phyloP scores from a whole-genome alignment of 352 stramenopile species.

The Globisporangium lucens region DNA sequence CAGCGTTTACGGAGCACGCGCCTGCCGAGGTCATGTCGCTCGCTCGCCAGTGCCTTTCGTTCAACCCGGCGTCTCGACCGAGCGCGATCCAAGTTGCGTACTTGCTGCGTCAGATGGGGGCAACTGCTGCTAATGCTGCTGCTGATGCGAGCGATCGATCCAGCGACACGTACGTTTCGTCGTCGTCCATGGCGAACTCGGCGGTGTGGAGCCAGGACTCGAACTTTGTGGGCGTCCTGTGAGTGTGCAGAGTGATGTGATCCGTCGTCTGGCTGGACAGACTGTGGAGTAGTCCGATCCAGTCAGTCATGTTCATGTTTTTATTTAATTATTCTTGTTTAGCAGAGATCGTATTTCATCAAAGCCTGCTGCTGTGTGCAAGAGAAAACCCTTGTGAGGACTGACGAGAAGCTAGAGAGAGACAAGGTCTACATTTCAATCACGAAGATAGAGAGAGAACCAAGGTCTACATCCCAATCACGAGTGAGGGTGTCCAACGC shows the following conservation, averaged over 20 bases:
- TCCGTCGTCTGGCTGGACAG: not conserved
- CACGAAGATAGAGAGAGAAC: not conserved
- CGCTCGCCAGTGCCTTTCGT: conserved; percentile 33
- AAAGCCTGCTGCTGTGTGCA: not conserved
- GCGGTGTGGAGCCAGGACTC: not conserved
- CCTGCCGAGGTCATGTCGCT: conserved; percentile 29
- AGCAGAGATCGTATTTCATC: not conserved
- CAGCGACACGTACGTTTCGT: conserved; percentile 1
- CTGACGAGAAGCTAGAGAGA: not conserved
- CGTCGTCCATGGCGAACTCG: conserved; percentile 2
- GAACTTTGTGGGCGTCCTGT: conserved; percentile 9
- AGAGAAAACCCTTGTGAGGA: not conserved
- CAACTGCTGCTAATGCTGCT: not conserved
- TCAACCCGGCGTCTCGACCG: conserved; percentile 29
- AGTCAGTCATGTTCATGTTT: not conserved
- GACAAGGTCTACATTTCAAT: too few relatives aligned
- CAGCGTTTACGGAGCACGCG: conserved; percentile 22
- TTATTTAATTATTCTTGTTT: not conserved
- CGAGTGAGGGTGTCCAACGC: not conserved
- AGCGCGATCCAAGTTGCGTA: conserved; percentile 38
- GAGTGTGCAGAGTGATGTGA: not conserved
- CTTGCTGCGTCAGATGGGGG: conserved; percentile 27
- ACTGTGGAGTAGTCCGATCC: not conserved
- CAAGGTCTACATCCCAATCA: too few relatives aligned
- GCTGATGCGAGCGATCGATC: not conserved